A percentile compares a stretch with the other conserved stretches of the same genome.
Conservation (phyloP, 441 rosid genomes). For the Mallotus japonicus region DNA sequence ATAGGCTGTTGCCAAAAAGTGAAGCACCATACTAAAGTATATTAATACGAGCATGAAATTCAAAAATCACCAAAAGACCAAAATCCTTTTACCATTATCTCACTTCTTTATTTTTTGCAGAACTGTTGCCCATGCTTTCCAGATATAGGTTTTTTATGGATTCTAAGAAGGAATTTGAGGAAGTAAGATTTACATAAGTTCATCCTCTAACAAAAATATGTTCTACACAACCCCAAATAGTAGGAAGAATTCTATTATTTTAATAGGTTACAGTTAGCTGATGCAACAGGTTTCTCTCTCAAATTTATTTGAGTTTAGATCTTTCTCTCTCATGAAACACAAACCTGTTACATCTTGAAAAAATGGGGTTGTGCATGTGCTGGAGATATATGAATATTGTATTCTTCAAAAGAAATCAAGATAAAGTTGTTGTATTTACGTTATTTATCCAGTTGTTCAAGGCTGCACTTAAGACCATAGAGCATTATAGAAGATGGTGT, state of each 20-base stretch:
- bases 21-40: neutral
- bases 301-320: neutral
- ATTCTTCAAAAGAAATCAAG: neutral
- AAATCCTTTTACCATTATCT: neutral
- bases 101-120: neutral
- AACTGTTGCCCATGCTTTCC: neutral
- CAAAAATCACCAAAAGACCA: neutral
- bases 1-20: constrained; percentile 4
- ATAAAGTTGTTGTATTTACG: neutral
- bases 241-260: neutral
- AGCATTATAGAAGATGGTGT: neutral
- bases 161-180: neutral
- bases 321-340: neutral
- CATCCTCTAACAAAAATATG: neutral
- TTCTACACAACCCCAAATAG: neutral
- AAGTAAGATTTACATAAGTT: constrained; percentile 6
- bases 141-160: neutral
- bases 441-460: neutral
- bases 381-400: neutral
- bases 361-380: neutral
- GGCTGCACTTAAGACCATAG: neutral
- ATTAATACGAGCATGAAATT: neutral
- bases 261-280: neutral
- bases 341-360: neutral
- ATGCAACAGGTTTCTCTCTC: neutral